These are phyloP conservation scores for Rhizophagus prolifer DNA, from an alignment of 192 early-diverging fungal species.

Conservation along the genomic window DNA sequence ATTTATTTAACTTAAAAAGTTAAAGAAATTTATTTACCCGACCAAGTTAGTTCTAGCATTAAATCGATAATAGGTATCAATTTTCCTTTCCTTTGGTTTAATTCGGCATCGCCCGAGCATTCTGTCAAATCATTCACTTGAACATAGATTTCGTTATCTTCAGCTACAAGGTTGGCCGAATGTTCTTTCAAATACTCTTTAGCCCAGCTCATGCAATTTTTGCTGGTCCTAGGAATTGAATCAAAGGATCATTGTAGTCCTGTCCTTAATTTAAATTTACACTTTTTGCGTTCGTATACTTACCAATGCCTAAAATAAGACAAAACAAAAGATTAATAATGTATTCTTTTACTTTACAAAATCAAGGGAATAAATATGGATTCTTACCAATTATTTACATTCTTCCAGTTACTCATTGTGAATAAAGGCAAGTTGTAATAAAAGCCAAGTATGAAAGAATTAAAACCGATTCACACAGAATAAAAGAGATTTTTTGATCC, in stretches of 20 bases:
- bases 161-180: slow-evolving; percentile 55
- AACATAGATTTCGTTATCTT: slow-evolving; percentile 57
- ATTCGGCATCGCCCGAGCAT: slow-evolving; percentile 83
- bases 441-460: too few species aligned
- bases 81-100: slow-evolving; percentile 96
- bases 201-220: slow-evolving; percentile 93
- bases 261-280: neutral
- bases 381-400: slow-evolving; percentile 62
- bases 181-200: slow-evolving; percentile 74
- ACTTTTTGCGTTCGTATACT: neutral
- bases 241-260: neutral
- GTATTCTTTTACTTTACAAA: neutral
- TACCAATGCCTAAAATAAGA: slow-evolving; percentile 45
- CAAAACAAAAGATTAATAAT: neutral
- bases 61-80: slow-evolving; percentile 94
- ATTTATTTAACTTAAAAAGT: neutral
- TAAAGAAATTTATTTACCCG: slow-evolving; percentile 39
- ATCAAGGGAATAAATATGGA: neutral
- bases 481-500: too few species aligned
- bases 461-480: too few species aligned
- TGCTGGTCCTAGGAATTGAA: slow-evolving; percentile 70
- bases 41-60: slow-evolving; percentile 73
- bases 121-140: slow-evolving; percentile 60
- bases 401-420: slow-evolving; percentile 72
- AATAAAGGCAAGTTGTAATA: too few species aligned